A percentile compares a stretch with the other conserved stretches of the same genome.
Evolutionary conservation across 768 basidiomycete genomes (phyloP).

Genomic region (Peribolospora kevripleyi): DNA sequence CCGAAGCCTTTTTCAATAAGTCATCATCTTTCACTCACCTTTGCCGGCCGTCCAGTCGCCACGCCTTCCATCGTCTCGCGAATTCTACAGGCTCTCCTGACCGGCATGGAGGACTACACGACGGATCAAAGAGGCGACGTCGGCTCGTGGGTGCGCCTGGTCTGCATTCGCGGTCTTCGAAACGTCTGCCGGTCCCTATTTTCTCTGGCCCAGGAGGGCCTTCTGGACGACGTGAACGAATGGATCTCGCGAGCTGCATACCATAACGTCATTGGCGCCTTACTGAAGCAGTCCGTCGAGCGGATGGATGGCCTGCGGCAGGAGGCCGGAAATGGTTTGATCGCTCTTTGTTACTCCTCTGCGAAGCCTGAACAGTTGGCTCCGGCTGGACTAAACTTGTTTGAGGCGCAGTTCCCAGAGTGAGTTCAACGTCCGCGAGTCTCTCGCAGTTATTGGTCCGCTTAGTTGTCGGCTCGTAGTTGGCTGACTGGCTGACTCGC

Average conservation of each 20-base stretch:
- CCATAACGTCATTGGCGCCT: constrained; percentile 29
- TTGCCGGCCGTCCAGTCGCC: not conserved
- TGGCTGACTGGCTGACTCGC: not conserved
- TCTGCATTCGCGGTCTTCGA: constrained; percentile 37
- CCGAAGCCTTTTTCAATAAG: not conserved
- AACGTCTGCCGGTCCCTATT: constrained; percentile 18
- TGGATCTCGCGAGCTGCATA: too few species aligned
- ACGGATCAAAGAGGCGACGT: constrained; percentile 88
- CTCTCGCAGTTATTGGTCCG: constrained; percentile 5
- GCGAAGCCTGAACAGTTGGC: too few species aligned
- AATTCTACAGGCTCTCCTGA: constrained; percentile 27
- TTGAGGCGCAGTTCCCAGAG: not conserved
- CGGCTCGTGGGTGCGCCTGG: constrained; percentile 78
- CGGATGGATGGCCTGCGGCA: constrained; percentile 74
- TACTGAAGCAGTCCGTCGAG: constrained; percentile 75
- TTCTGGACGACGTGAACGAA: constrained; percentile 17
- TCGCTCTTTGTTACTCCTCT: constrained; percentile 19
- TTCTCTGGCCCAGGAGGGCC: constrained; percentile 2
- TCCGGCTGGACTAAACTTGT: constrained; percentile 19
- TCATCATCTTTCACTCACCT: not conserved
- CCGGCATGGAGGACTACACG: constrained; percentile 70
- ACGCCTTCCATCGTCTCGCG: not conserved
- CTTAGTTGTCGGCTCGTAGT: constrained; percentile 23
- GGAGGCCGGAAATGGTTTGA: constrained; percentile 41
- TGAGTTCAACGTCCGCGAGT: constrained; percentile 15